Evolutionary conservation across 305 asterid genomes (phyloP).

Genomic region (Fraxinus paxiana): DNA sequence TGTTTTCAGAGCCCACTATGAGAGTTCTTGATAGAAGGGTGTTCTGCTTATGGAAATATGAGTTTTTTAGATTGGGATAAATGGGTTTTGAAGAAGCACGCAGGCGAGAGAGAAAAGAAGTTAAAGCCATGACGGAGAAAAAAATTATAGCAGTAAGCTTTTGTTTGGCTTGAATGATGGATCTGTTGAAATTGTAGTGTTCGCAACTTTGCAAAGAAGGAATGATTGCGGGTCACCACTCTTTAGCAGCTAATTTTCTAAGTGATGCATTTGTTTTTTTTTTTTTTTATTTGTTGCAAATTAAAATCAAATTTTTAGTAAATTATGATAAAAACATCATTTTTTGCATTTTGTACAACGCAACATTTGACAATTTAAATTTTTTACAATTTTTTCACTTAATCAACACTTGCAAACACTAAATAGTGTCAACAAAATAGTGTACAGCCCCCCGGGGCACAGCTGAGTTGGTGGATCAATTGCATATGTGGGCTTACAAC

Average conservation of each 20-base stretch:
- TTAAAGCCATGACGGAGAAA: conserved; percentile 36
- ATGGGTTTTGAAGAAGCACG: conserved; percentile 52
- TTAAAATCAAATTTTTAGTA: no score
- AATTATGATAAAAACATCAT: no score
- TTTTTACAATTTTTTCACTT: no score
- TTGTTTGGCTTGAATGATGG: background rate
- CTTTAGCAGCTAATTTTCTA: background rate
- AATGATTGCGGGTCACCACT: background rate
- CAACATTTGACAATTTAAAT: no score
- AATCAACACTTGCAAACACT: no score
- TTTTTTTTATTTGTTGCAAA: no score
- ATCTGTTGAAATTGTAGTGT: background rate
- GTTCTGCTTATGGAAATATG: conserved; percentile 25
- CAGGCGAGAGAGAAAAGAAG: conserved; percentile 53
- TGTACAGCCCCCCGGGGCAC: no score
- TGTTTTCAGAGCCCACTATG: conserved; percentile 25
- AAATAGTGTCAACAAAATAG: no score
- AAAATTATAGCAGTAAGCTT: background rate
- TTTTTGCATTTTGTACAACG: no score
- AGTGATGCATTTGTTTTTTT: no score
- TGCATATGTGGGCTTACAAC: no score
- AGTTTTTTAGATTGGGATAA: conserved; percentile 26
- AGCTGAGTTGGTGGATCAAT: no score
- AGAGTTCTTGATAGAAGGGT: conserved; percentile 17
- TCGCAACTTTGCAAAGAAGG: background rate